phyloP scores from a whole-genome alignment of 1,139 yeast genomes.

The Entelexis paramagnoliae region DNA sequence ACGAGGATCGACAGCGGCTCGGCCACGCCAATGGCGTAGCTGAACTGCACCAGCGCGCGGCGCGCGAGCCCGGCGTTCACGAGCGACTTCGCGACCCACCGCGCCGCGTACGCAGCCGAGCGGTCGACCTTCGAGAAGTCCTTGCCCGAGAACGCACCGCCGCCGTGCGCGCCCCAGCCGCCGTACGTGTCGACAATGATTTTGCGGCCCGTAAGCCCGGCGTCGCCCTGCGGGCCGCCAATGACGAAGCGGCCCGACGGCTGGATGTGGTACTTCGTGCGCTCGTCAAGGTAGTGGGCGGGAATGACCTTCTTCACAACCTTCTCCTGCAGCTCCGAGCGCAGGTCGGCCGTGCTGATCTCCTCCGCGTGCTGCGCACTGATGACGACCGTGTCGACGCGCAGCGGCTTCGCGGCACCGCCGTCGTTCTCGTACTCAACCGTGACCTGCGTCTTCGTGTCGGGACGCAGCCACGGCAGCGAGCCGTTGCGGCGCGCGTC shows the following conservation, averaged over 20 bases:
- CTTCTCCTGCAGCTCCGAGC: constrained; percentile 65
- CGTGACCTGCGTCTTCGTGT: constrained; percentile 98
- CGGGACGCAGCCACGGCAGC: constrained; percentile 96
- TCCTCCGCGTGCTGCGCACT: constrained; percentile 97
- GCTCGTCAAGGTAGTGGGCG: constrained; percentile 78
- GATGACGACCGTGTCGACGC: constrained; percentile 96
- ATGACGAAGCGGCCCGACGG: constrained; percentile 99
- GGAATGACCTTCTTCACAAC: constrained; percentile 89
- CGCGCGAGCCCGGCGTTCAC: constrained; percentile 90
- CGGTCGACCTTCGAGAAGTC: constrained; percentile 99
- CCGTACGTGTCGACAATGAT: constrained; percentile 99
- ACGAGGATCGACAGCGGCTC: constrained; percentile 97
- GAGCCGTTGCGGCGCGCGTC: constrained; percentile 94
- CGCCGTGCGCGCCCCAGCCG: constrained; percentile 99
- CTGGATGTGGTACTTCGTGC: constrained; percentile 94
- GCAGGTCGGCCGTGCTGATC: constrained; percentile 84
- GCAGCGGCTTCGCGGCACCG: constrained; percentile 89
- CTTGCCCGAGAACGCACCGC: constrained; percentile 99
- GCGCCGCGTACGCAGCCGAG: constrained; percentile 99
- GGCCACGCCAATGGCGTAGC: constrained; percentile 99
- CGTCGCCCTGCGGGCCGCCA: constrained; percentile 99
- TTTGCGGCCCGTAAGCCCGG: constrained; percentile 99
- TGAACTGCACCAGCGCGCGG: constrained; percentile 96
- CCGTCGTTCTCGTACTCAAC: constrained; percentile 87
- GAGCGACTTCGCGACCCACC: constrained; percentile 99